A percentile compares a stretch with the other conserved stretches of the same genome.
These are phyloP conservation scores for Arxiozyma bovina DNA, from an alignment of 1,139 yeast species.

Conservation along the genomic window DNA sequence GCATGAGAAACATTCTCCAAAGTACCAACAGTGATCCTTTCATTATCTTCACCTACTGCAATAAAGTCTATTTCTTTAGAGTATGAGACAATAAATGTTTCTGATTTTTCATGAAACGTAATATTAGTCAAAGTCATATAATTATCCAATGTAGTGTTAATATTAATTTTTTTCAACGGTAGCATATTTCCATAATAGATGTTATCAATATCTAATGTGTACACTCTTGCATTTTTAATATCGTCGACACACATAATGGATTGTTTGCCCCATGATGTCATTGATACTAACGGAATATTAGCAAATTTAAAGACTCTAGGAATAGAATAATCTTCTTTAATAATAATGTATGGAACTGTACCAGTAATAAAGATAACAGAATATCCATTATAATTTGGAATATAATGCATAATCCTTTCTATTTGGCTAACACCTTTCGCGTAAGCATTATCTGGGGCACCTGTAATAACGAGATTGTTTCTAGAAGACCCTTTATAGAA, in stretches of 20 bases:
- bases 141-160: constrained; percentile 30
- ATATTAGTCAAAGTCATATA: constrained; percentile 63
- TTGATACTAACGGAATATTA: constrained; percentile 53
- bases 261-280: constrained; percentile 32
- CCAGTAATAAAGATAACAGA: constrained; percentile 69
- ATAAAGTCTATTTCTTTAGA: constrained; percentile 51
- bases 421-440: constrained; percentile 53
- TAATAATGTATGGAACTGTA: constrained; percentile 56
- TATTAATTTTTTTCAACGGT: constrained; percentile 46
- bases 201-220: constrained; percentile 34
- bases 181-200: constrained; percentile 54
- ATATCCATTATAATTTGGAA: constrained; percentile 50
- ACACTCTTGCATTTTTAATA: constrained; percentile 61
- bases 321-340: constrained; percentile 54
- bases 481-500: constrained; percentile 41
- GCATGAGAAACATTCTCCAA: constrained; percentile 46
- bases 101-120: constrained; percentile 62
- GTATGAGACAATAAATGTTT: constrained; percentile 59
- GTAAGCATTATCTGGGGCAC: constrained; percentile 72
- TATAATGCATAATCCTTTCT: constrained; percentile 58
- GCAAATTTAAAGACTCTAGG: constrained; percentile 66
- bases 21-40: constrained; percentile 47
- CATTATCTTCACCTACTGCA: constrained; percentile 70
- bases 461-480: constrained; percentile 45
- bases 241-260: constrained; percentile 62